Base-by-base conservation (phyloP, 1,284 basidiomycete species). In the Ganoderma lucidum region DNA sequence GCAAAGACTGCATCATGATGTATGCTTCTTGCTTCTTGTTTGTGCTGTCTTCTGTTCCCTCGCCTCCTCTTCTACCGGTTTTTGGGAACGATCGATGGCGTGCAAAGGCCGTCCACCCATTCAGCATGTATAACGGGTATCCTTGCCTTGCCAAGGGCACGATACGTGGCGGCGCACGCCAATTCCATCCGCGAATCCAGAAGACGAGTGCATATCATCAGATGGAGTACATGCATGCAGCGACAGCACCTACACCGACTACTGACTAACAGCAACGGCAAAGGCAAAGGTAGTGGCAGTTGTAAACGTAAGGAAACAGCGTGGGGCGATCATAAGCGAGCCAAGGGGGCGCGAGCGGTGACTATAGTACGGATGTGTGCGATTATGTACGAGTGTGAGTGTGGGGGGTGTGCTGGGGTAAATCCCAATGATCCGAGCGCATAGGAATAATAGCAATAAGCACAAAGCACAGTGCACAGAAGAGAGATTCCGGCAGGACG, bases 381-480 rank as follows among this genome's bases (percentile, higher is more conserved):
- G 53, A 56, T 30, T 56, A 56, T 61, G 59, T 61, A 41, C 59
- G 23, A 42, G 39, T 42, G 59, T 55, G 53, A 32, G 28, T 8
- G 39, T 41, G 39, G 2, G 39, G 8, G 68, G 41, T 56, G 62
- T 87, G 75, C 86, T 84, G 65, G 87, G 80, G 28, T 35, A 48
- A 32, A 32, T 35, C 53, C 59, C 39, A 8, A 15, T 59, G 35
- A 63, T 64, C 63, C 62, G 77, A 88, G 55, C 45, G 68, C 62
- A 71, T 64, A 69, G 68, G 60, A 72, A 75, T 74, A 75, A 73
- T 75, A 74, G 66, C 66, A 75, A 75, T 74, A 75, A 74, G 70
- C 68, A 70, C 65, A 68, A 62, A 53, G 56, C 62, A 86, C 87
- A 88, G 88, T 69, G 51, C 51, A 42, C 39, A 44, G 30, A 39